These are phyloP conservation scores for Cordyceps militaris DNA, from an alignment of 2,329 filamentous ascomycete species.

Conservation along the genomic window DNA sequence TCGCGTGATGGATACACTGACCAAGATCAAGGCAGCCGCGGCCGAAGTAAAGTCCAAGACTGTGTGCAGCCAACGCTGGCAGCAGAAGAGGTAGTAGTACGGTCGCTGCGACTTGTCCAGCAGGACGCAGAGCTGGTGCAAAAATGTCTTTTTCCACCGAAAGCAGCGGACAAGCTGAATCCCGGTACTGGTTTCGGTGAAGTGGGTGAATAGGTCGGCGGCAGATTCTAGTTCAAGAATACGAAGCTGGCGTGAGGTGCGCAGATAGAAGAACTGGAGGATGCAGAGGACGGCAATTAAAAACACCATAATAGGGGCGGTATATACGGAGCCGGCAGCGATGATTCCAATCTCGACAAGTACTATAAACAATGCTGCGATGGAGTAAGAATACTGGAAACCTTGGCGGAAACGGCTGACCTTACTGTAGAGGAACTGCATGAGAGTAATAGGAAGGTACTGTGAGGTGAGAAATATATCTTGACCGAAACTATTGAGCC, in stretches of 20 bases:
- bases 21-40: conserved; percentile 24
- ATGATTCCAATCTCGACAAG: conserved; percentile 25
- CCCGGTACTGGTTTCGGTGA: conserved; percentile 29
- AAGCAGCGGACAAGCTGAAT: conserved; percentile 21
- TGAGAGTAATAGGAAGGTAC: not conserved
- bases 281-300: conserved; percentile 10
- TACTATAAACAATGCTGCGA: not conserved
- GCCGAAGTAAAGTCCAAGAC: conserved; percentile 31
- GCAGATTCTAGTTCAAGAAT: conserved; percentile 47
- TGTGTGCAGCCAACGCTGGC: conserved; percentile 40
- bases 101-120: conserved; percentile 25
- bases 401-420: not conserved
- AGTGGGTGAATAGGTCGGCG: conserved; percentile 34
- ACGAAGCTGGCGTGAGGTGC: conserved; percentile 48
- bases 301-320: conserved; percentile 32
- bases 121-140: conserved; percentile 35
- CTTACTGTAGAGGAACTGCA: not conserved
- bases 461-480: not conserved
- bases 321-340: not conserved
- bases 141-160: conserved; percentile 23
- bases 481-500: not conserved
- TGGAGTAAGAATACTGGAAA: conserved; percentile 26
- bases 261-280: conserved; percentile 26
- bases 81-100: conserved; percentile 32
- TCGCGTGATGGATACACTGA: conserved; percentile 26